A percentile compares a stretch with the other conserved stretches of the same genome.
phyloP scores from a whole-genome alignment of 176 grass and related monocot species.

The Oryza officinalis region DNA sequence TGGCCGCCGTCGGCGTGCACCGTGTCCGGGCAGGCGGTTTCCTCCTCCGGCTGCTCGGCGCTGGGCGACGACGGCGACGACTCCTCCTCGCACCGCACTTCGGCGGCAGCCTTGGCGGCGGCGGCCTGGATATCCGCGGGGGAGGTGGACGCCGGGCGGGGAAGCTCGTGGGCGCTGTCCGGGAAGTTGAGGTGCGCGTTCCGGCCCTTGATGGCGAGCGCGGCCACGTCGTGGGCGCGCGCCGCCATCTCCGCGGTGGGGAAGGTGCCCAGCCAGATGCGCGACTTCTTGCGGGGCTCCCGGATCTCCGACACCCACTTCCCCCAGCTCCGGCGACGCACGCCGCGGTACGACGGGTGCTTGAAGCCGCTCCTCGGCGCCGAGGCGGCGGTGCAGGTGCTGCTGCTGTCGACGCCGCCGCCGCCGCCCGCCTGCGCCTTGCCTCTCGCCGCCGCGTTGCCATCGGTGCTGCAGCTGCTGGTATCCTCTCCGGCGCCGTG shows the following conservation, averaged over 20 bases:
- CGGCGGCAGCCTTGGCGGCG: slow-evolving; percentile 26
- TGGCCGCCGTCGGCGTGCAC: neutral
- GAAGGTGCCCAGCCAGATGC: slow-evolving; percentile 97
- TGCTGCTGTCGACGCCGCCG: neutral
- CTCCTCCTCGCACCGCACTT: slow-evolving; percentile 20
- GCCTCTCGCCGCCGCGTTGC: neutral
- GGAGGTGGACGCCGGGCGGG: slow-evolving; percentile 50
- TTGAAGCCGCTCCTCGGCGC: slow-evolving; percentile 43
- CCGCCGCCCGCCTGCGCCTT: neutral
- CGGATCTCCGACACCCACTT: slow-evolving; percentile 98
- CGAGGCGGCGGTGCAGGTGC: neutral
- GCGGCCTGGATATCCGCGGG: slow-evolving; percentile 61
- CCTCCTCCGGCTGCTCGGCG: neutral
- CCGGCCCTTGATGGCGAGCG: slow-evolving; percentile 79
- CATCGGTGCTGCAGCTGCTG: slow-evolving; percentile 44
- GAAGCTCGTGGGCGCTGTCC: slow-evolving; percentile 47
- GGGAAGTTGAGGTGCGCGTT: slow-evolving; percentile 92
- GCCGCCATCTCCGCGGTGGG: slow-evolving; percentile 86
- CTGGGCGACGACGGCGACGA: neutral
- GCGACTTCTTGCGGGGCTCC: slow-evolving; percentile 88
- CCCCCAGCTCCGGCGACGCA: slow-evolving; percentile 73
- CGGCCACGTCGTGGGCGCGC: slow-evolving; percentile 90
- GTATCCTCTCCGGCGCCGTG: slow-evolving; percentile 38
- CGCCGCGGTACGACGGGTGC: slow-evolving; percentile 63
- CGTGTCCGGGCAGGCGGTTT: neutral